A percentile compares a stretch with the other conserved stretches of the same genome.
Evolutionary conservation across 2,329 filamentous ascomycete genomes (phyloP).

Genomic region (Bimuria novae-zelandiae): DNA sequence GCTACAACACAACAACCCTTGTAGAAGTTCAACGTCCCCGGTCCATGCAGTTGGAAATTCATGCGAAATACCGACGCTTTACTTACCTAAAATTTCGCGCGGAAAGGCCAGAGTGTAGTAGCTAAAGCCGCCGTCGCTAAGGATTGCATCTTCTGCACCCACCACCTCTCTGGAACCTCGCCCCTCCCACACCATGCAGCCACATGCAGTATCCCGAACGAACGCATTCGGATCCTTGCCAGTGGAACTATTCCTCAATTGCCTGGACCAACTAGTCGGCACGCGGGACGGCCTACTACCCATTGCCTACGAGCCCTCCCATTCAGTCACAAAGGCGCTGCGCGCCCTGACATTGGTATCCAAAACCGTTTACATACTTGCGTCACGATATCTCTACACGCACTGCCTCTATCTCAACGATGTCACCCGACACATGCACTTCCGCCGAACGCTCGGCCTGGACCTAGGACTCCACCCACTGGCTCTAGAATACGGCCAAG

Average conservation of each 20-base stretch:
- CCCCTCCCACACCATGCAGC: constrained; percentile 5
- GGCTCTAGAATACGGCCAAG: constrained; percentile 25
- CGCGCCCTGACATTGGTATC: constrained; percentile 32
- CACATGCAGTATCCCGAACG: not conserved
- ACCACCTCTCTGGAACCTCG: not conserved
- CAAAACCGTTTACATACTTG: constrained; percentile 21
- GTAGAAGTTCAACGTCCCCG: too few relatives aligned
- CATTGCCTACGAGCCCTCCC: constrained; percentile 26
- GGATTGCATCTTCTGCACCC: not conserved
- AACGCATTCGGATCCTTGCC: constrained; percentile 38
- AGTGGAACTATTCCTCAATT: constrained; percentile 29
- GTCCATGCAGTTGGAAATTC: too few relatives aligned
- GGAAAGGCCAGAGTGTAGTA: not conserved
- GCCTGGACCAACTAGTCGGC: constrained; percentile 35
- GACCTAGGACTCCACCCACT: constrained; percentile 25
- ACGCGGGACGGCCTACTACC: constrained; percentile 19
- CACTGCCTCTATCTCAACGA: constrained; percentile 31
- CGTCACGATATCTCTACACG: constrained; percentile 32
- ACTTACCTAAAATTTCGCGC: not conserved
- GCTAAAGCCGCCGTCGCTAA: not conserved
- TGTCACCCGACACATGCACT: constrained; percentile 21
- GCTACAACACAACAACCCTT: not conserved
- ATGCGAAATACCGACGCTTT: too few relatives aligned
- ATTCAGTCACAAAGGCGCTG: constrained; percentile 28
- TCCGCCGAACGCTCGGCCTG: constrained; percentile 33